Evolutionary conservation across 2,329 filamentous ascomycete genomes (phyloP).

Genomic region (Aspergillus fumigatiaffinis): DNA sequence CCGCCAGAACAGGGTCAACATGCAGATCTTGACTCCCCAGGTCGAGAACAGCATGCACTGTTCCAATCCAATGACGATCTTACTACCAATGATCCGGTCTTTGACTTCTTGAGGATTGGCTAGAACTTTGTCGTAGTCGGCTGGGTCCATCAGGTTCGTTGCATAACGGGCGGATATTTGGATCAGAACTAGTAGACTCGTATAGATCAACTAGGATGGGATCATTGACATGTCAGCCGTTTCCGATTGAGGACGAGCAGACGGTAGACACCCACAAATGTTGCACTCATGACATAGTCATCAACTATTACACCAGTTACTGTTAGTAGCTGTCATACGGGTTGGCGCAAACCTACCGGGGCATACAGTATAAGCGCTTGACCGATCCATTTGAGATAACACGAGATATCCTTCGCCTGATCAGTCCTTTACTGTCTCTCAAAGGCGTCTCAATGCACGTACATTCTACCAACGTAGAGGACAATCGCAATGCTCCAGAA

Average conservation of each 20-base stretch:
- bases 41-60: constrained; percentile 48
- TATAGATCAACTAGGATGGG: constrained; percentile 30
- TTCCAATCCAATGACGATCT: constrained; percentile 48
- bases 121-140: constrained; percentile 28
- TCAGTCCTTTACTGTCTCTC: constrained; percentile 1
- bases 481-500: constrained; percentile 30
- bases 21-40: constrained; percentile 50
- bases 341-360: neutral
- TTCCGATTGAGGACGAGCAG: neutral
- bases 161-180: constrained; percentile 35
- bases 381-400: constrained; percentile 25
- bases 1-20: constrained; percentile 48
- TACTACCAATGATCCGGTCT: constrained; percentile 45
- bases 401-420: constrained; percentile 9
- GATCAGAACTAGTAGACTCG: constrained; percentile 31
- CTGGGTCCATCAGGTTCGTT: constrained; percentile 38
- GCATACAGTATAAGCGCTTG: constrained; percentile 26
- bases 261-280: constrained; percentile 29
- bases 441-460: constrained; percentile 8
- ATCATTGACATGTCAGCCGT: neutral
- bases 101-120: constrained; percentile 37
- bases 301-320: constrained; percentile 23
- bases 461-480: constrained; percentile 29
- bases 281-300: constrained; percentile 36
- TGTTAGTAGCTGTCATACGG: neutral